A percentile compares a stretch with the other conserved stretches of the same genome.
phyloP scores from a whole-genome alignment of 116 monocot species.

The Zostera marina region DNA sequence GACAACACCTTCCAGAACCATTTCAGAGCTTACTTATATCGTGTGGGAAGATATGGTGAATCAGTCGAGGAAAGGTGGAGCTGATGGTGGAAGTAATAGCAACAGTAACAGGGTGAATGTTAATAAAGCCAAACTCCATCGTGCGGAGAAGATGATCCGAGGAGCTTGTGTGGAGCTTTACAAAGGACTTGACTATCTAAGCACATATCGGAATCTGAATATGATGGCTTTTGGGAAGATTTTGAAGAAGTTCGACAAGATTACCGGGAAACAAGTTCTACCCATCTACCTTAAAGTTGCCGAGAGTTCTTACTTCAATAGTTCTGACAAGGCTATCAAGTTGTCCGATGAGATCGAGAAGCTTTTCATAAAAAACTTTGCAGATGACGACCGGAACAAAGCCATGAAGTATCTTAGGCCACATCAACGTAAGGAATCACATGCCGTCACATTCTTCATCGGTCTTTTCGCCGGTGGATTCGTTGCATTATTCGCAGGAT shows the following conservation, averaged over 20 bases:
- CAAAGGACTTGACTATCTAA: slow-evolving; percentile 79
- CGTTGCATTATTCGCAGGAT: slow-evolving; percentile 66
- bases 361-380: slow-evolving; percentile 64
- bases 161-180: slow-evolving; percentile 86
- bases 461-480: slow-evolving; percentile 94
- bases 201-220: slow-evolving; percentile 79
- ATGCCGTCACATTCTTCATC: slow-evolving; percentile 80
- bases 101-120: slow-evolving; percentile 29
- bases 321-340: slow-evolving; percentile 81
- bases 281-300: slow-evolving; percentile 79
- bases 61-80: slow-evolving; percentile 38
- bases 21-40: slow-evolving; percentile 57
- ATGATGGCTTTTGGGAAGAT: slow-evolving; percentile 97
- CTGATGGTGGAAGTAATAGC: slow-evolving; percentile 11
- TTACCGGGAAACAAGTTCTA: slow-evolving; percentile 56
- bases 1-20: slow-evolving; percentile 70
- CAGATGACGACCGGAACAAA: slow-evolving; percentile 55
- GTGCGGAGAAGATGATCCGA: slow-evolving; percentile 93
- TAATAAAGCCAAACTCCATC: slow-evolving; percentile 75
- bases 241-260: slow-evolving; percentile 95
- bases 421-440: slow-evolving; percentile 54
- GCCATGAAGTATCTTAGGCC: slow-evolving; percentile 96
- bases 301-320: slow-evolving; percentile 97
- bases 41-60: slow-evolving; percentile 52
- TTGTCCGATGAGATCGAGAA: slow-evolving; percentile 84